Evolutionary conservation across 2,329 filamentous ascomycete genomes (phyloP), one percentile per base, ranked within the genome.

Genomic region (Sporothrix sp.): DNA sequence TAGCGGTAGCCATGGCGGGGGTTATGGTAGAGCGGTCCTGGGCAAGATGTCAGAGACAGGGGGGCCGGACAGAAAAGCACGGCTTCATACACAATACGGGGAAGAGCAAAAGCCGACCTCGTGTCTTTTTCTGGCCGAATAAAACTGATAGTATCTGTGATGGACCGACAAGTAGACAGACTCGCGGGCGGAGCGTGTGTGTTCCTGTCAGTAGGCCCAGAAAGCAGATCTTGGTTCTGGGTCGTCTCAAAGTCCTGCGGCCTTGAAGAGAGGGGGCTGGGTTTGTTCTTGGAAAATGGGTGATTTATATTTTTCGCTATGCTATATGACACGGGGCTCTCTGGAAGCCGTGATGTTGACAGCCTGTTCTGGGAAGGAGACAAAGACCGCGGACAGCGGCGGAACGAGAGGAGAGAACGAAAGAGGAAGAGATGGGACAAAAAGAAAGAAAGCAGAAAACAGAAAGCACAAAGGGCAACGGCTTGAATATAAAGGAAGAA

Each of bases 251-350:
- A 52, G 28, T 38, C 33, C 49, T 49, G 25, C 16, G 9, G 38
- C 20, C 36, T 39, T 23, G 7, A 30, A 42, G 38, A 40, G 23
- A 38, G n/a, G n/a, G n/a, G n/a, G n/a, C n/a, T 13, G 21, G 27
- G 7, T 21, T 14, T 35, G n/a, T 32, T 13, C 13, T 37, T 43
- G 45, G 18, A 32, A 50, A 55, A 50, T 36, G 16, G 30, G 35
- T 51, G 52, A 7, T 47, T 52, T 56, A 44, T 54, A 52, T 54
- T 54, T 37, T 28, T 47, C 36, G 52, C 54, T 56, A 56, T 54
- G 50, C 50, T 54, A 52, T 48, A 36, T 37, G 23, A 48, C n/a
- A 54, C 39, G 9, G 28, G 18, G 14, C 30, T 42, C 36, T 46
- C 43, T 37, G 20, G 18, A 37, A 9, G 14, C 39, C 20, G 28